Percentiles rank a stretch among this genome's conserved stretches.
phyloP scores from a whole-genome alignment of 2,329 filamentous ascomycete species.

The Setomelanomma holmii region DNA sequence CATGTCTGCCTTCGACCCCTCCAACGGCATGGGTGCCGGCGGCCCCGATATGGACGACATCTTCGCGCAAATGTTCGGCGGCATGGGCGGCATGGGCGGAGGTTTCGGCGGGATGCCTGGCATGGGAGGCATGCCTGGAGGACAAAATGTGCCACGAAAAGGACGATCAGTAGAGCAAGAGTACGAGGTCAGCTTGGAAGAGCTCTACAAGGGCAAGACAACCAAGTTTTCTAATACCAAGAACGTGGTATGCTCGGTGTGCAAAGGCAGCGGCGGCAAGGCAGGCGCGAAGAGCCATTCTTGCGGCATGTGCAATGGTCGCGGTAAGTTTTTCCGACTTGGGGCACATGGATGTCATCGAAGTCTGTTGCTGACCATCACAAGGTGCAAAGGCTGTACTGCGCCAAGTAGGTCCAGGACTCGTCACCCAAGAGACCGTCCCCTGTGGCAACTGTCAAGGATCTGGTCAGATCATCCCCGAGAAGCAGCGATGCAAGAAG shows the following conservation, averaged over 20 bases:
- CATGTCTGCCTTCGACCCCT: slow-evolving; percentile 92
- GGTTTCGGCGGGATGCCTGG: slow-evolving; percentile 64
- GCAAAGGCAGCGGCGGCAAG: slow-evolving; percentile 89
- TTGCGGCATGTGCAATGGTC: slow-evolving; percentile 84
- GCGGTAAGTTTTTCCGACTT: slow-evolving; percentile 64
- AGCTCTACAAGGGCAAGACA: slow-evolving; percentile 98
- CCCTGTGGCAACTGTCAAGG: slow-evolving; percentile 85
- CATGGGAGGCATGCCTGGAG: slow-evolving; percentile 61
- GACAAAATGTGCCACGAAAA: slow-evolving; percentile 63
- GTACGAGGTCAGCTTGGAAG: slow-evolving; percentile 90
- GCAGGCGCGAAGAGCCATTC: slow-evolving; percentile 85
- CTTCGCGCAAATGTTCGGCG: slow-evolving; percentile 84
- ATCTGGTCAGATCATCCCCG: slow-evolving; percentile 85
- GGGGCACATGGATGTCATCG: too few species aligned
- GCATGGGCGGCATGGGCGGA: slow-evolving; percentile 52
- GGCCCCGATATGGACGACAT: slow-evolving; percentile 89
- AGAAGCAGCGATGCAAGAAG: slow-evolving; percentile 98
- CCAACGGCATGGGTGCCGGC: slow-evolving; percentile 64
- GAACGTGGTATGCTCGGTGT: slow-evolving; percentile 85
- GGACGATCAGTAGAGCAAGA: slow-evolving; percentile 87
- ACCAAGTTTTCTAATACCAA: slow-evolving; percentile 97
- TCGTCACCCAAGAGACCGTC: slow-evolving; percentile 81
- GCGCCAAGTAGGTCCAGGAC: slow-evolving; percentile 82
- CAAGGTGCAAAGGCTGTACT: slow-evolving; percentile 74
- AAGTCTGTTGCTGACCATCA: slow-evolving; percentile 29